Base-by-base conservation (phyloP, 2,329 filamentous ascomycete genomes). In the Pestalotiopsis sp. region DNA sequence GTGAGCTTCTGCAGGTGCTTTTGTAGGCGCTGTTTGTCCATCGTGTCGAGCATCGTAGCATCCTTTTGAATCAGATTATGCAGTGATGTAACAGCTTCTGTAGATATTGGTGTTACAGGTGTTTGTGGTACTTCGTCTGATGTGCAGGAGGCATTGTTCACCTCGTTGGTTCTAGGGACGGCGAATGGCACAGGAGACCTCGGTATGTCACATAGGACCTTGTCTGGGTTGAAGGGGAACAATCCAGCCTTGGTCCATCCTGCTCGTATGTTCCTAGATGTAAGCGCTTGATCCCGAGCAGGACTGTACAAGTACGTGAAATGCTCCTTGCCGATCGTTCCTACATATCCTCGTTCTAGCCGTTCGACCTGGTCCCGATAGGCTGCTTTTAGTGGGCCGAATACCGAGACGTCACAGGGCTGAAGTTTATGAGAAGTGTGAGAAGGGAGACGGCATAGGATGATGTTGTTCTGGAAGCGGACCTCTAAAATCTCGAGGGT, bases 231-330 rank as follows among this genome's bases (percentile, higher is more conserved):
- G 39, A 64, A 64, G 27, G 62, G 62, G 23, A 52, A 52, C 23
- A 52, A 64, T 45, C 62, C 62, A 31, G 62, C 62, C 62, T 52
- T 64, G 20, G 38, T 41, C 60, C 60, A 63, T 63, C 60, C 60
- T 2, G 60, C 27, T 63, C n/a, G 38, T 64, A 45, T 64, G 27
- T 64, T 64, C 23, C 38, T 64, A 45, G 62, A 36, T 14, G 59
- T 61, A 23, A 61, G n/a, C 23, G 59, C 59, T 61, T 36, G n/a
- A 27, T 61, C 25, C 59, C 59, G n/a, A 12, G 31, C 59, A 20
- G 59, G 23, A 36, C 31, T 61, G 36, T 39, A 61, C n/a, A 61
- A 20, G 36, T 27, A 39, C 9, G 31, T 61, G 59, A 61, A 61
- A 36, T 61, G 59, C 59, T 61, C 59, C 59, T 61, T 61, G 31